phyloP scores from a whole-genome alignment of 2,329 filamentous ascomycete species.

The Macrophomina pseudophaseolina region DNA sequence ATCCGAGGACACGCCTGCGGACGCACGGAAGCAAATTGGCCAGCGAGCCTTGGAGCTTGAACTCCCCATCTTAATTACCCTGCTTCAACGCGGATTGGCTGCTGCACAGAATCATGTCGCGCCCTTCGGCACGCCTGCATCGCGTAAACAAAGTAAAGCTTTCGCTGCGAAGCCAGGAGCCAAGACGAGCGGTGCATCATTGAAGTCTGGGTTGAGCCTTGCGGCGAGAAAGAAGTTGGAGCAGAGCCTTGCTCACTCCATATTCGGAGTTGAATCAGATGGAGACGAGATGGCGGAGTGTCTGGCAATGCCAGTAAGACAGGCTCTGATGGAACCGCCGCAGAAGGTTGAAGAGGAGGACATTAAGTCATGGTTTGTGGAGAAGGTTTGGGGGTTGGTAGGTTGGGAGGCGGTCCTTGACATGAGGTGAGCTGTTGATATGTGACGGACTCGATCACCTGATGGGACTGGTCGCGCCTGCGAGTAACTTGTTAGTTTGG shows the following conservation, averaged over 20 bases:
- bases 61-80: slow-evolving; percentile 48
- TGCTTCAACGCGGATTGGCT: slow-evolving; percentile 48
- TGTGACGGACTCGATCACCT: not conserved
- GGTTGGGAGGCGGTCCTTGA: slow-evolving; percentile 57
- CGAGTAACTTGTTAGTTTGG: no score
- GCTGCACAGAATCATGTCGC: slow-evolving; percentile 45
- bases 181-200: slow-evolving; percentile 28
- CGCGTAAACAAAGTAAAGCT: not conserved
- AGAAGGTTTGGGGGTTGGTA: slow-evolving; percentile 61
- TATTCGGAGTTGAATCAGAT: slow-evolving; percentile 44
- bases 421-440: not conserved
- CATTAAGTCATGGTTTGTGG: slow-evolving; percentile 59
- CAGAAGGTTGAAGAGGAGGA: slow-evolving; percentile 47
- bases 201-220: slow-evolving; percentile 41
- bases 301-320: slow-evolving; percentile 45
- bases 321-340: slow-evolving; percentile 36
- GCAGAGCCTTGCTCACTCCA: slow-evolving; percentile 50
- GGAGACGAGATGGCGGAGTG: slow-evolving; percentile 49
- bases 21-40: slow-evolving; percentile 16
- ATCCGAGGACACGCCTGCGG: slow-evolving; percentile 23
- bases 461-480: no score
- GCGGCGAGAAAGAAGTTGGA: slow-evolving; percentile 51
- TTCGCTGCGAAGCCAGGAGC: not conserved
- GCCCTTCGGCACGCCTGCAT: not conserved
- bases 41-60: slow-evolving; percentile 38